Base-by-base conservation (phyloP, 805 yeast genomes). In the Candida broadrunensis region DNA sequence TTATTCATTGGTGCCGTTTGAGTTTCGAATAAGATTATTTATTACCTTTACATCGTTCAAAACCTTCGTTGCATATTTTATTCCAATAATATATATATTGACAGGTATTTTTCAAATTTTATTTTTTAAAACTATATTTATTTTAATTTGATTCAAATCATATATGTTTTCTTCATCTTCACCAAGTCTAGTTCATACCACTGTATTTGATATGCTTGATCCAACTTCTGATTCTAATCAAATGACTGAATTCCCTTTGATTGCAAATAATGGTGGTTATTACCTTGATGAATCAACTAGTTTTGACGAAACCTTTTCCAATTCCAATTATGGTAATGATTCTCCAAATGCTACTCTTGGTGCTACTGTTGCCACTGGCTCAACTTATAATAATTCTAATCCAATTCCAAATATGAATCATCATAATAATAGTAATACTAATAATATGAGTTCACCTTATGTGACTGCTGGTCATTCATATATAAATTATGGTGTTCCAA, bases 191-290 rank as follows among this genome's bases (percentile, higher is more conserved):
- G 17, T 38, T 24, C 42, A 37, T 15, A 37, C 42, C 19, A 46
- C 36, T 33, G 49, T 49, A 33, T 41, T 46, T 39, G 52, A 46
- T 33, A 51, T 49, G 54, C 41, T 49, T 36, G 56, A 50, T 35
- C 51, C 50, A 14, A 41, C 48, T 31, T 29, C 32, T 14, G 53
- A 49, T 25, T 33, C 46, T 27, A 38, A 33, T 37, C 50, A 39
- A 18, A 25, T 38, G 35, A 47, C 37, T 36, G 51, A 49, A 13
- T 49, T 41, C 36, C 49, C 45, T 16, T 37, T 37, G n/a, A 21
- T 35, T 11, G 36, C 36, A 19, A 23, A 32, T 16, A 19, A 33
- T 18, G 30, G 31, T 15, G 35, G 30, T 34, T 30, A 38, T 5
- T 16, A 15, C 18, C 34, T 21, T 5, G 42, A 39, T 20, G 42